These are phyloP conservation scores for Penicillium tannophilum DNA, from an alignment of 495 filamentous ascomycete species.

Conservation along the genomic window DNA sequence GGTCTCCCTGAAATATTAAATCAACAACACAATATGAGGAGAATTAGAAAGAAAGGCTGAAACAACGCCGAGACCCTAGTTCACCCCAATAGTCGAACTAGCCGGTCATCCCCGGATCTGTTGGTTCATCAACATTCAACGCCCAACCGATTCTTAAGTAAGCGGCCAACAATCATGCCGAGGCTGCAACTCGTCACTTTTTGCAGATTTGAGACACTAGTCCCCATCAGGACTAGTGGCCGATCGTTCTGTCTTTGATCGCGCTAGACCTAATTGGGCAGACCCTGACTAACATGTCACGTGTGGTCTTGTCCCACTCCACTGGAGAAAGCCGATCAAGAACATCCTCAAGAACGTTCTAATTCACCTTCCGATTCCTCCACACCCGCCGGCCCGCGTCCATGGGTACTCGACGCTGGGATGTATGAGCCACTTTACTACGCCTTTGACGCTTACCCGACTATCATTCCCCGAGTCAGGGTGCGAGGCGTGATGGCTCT, in stretches of 20 bases:
- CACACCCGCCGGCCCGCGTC: constrained; percentile 28
- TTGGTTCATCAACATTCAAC: constrained; percentile 26
- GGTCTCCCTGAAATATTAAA: constrained; percentile 6
- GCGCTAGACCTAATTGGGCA: constrained; percentile 15
- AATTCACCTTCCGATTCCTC: constrained; percentile 8
- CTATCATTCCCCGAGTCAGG: constrained; percentile 50
- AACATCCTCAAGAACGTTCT: background rate
- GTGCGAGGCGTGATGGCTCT: constrained; percentile 55
- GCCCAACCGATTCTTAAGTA: constrained; percentile 26
- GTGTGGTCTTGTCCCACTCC: constrained; percentile 16
- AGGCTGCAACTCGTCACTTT: background rate
- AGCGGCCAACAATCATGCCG: constrained; percentile 15
- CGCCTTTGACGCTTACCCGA: constrained; percentile 51
- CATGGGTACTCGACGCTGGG: constrained; percentile 46
- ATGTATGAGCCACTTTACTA: constrained; percentile 53
- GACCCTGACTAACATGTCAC: constrained; percentile 23
- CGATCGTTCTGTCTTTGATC: constrained; percentile 18
- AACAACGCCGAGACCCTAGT: background rate
- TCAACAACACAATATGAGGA: constrained; percentile 5
- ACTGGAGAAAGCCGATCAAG: constrained; percentile 14
- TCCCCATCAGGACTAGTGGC: constrained; percentile 20
- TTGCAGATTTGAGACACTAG: background rate
- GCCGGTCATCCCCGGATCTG: constrained; percentile 16
- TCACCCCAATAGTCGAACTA: background rate
- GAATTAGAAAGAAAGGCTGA: constrained; percentile 3